phyloP scores from a whole-genome alignment of 1,139 yeast species.

The Groenewaldozyma auringiensis region DNA sequence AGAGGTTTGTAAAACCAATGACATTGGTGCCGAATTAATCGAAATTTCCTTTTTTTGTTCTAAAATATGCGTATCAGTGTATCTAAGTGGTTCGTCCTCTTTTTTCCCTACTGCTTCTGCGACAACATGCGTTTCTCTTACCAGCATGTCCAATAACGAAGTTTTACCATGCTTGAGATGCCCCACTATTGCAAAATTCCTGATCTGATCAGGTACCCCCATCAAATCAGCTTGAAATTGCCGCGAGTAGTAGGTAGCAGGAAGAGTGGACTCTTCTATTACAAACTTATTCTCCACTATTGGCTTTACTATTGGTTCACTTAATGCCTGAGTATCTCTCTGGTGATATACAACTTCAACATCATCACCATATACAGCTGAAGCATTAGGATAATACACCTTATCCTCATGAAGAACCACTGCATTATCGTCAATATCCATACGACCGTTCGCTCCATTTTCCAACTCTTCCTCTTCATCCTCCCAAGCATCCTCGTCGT shows the following conservation, averaged over 20 bases:
- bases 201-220: conserved; percentile 53
- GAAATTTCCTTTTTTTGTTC: conserved; percentile 69
- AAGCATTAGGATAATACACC: conserved; percentile 36
- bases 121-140: conserved; percentile 50
- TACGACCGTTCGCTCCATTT: conserved; percentile 10
- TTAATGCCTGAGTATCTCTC: conserved; percentile 44
- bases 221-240: conserved; percentile 50
- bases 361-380: conserved; percentile 45
- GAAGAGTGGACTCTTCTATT: conserved; percentile 47
- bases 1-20: conserved; percentile 52
- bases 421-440: conserved; percentile 21
- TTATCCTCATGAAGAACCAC: conserved; percentile 42
- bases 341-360: conserved; percentile 61
- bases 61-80: conserved; percentile 60
- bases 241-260: conserved; percentile 54
- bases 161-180: conserved; percentile 85
- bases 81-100: conserved; percentile 44
- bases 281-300: conserved; percentile 37
- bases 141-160: conserved; percentile 60
- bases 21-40: conserved; percentile 54
- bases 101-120: conserved; percentile 28
- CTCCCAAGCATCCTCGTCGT: conserved; percentile 10
- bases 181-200: conserved; percentile 82
- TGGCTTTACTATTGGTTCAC: conserved; percentile 66
- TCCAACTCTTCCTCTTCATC: conserved; percentile 11